phyloP scores from a whole-genome alignment of 1,139 yeast genomes.

The Blastobotrys petasosporus region DNA sequence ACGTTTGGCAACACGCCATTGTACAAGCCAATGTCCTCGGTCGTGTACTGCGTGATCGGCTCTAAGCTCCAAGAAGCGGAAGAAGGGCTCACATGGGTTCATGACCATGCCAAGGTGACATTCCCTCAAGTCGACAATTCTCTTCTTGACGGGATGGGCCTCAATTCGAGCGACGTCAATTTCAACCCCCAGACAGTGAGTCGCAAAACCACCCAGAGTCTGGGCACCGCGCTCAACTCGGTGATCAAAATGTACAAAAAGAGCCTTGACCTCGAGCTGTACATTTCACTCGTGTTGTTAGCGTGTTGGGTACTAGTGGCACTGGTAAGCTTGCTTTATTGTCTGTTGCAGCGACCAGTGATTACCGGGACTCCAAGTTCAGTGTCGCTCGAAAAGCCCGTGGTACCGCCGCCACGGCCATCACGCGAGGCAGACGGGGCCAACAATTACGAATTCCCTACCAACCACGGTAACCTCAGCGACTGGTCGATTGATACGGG shows the following conservation, averaged over 20 bases:
- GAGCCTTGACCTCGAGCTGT: constrained; percentile 21
- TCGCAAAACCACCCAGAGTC: background rate
- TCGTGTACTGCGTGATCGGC: constrained; percentile 76
- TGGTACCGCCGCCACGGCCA: background rate
- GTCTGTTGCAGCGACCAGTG: constrained; percentile 8
- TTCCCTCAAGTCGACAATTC: constrained; percentile 48
- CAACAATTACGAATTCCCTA: constrained; percentile 1
- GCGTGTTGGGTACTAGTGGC: constrained; percentile 25
- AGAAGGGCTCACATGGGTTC: constrained; percentile 73
- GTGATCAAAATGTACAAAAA: constrained; percentile 19
- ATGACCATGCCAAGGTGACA: constrained; percentile 52
- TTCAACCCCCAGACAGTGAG: constrained; percentile 11
- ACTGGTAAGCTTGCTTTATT: constrained; percentile 20
- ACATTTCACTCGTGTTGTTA: constrained; percentile 20
- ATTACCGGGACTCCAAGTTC: background rate
- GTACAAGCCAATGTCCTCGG: constrained; percentile 49
- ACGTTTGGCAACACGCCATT: constrained; percentile 67
- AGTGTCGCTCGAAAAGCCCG: background rate
- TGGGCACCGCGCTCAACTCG: constrained; percentile 11
- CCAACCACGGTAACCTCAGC: too few species aligned
- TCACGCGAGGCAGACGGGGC: background rate
- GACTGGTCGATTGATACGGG: too few species aligned
- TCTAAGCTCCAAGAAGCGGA: constrained; percentile 61
- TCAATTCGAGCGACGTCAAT: constrained; percentile 1
- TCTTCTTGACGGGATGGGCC: constrained; percentile 2